A percentile compares a stretch with the other conserved stretches of the same genome.
Evolutionary conservation across 257 asterid species (phyloP).

Genomic region (Buddleja alternifolia): DNA sequence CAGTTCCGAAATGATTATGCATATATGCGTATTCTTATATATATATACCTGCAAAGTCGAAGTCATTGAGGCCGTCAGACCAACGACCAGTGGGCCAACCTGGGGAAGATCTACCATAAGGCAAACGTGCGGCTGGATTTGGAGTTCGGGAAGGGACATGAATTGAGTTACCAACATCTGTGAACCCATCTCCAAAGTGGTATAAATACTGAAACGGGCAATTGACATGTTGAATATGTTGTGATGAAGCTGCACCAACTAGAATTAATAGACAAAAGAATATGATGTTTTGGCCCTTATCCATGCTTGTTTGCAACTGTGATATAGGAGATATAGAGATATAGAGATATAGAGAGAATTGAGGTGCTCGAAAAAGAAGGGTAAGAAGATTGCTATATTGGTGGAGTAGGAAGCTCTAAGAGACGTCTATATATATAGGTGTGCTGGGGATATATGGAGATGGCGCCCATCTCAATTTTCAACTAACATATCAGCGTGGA

Average conservation of each 20-base stretch:
- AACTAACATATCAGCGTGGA: no score
- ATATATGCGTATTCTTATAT: neutral
- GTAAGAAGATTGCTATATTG: no score
- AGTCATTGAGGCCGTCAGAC: neutral
- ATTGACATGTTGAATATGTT: neutral
- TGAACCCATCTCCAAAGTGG: no score
- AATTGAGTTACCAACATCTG: no score
- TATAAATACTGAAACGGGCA: neutral
- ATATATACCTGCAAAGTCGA: neutral
- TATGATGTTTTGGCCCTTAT: neutral
- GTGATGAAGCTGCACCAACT: neutral
- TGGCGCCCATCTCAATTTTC: no score
- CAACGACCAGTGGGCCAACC: neutral
- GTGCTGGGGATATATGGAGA: no score
- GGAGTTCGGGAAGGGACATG: neutral
- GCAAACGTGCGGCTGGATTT: neutral
- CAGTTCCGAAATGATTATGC: neutral
- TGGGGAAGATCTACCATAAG: neutral
- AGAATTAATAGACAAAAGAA: neutral
- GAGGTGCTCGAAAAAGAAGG: no score
- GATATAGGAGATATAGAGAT: no score
- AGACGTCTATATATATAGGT: no score
- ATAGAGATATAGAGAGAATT: no score
- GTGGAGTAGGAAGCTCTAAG: no score
- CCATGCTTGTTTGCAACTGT: no score